Evolutionary conservation across 1,139 yeast genomes (phyloP), one percentile per base, ranked within the genome.

Genomic region (Scheffersomyces parashehatae): DNA sequence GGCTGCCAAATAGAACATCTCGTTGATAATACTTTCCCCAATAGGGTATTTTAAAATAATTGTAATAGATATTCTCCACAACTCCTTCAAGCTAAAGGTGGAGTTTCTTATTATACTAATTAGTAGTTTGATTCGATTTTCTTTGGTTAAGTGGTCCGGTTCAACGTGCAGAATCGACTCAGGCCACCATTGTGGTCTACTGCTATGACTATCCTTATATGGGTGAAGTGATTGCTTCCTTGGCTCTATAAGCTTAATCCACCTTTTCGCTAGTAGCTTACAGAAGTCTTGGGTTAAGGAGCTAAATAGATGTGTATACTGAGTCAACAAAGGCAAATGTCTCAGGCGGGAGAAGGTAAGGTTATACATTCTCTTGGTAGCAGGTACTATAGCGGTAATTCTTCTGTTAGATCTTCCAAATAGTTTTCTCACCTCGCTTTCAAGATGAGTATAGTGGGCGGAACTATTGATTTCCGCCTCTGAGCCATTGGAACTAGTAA

Each of bases 151-250:
- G 62, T 86, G 90, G 59, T 86, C 93, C 0, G 93, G 93, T 54
- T 86, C 93, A 39, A 72, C 70, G 60, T 86, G 93, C 34, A 79
- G 69, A 0, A 83, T 79, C 13, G 51, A 43, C 0, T 35, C 35
- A 0, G 93, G 93, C 95, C 93, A 86, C 91, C 93, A 85, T 1
- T 56, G 56, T 0, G 93, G 93, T 49, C 70, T 78, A 8, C 79
- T 54, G 1, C 34, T 41, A 11, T 73, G 73, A 3, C 79, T 81
- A 14, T 58, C 54, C 45, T 81, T 84, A 58, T 86, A 86, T 0
- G 93, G 93, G 51, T 62, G 77, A 16, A 66, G 62, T 1, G 85
- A 74, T 60, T 85, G 90, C 53, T 86, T 86, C 46, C 66, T 71
- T 2, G 93, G 93, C 53, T 84, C 89, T 8, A 84, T 68, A 2